phyloP scores from a whole-genome alignment of 768 basidiomycete species.

The Lactarius hengduanensis region DNA sequence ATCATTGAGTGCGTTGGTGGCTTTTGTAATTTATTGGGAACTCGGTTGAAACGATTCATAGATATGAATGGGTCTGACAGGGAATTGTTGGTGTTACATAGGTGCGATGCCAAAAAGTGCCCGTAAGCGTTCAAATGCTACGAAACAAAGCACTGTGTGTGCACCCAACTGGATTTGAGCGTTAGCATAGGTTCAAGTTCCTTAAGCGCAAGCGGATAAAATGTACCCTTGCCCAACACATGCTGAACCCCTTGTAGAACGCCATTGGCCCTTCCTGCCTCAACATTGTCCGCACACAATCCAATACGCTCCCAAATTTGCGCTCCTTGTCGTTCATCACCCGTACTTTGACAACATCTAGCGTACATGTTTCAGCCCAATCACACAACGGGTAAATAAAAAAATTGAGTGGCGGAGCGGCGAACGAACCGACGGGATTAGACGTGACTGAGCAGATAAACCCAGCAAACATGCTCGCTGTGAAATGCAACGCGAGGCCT shows the following conservation, averaged over 20 bases:
- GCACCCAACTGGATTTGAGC: slow-evolving; percentile 35
- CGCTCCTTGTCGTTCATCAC: slow-evolving; percentile 41
- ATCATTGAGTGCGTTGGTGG: neutral
- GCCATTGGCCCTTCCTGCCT: slow-evolving; percentile 36
- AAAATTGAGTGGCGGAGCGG: neutral
- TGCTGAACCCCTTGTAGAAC: slow-evolving; percentile 42
- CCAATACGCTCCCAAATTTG: slow-evolving; percentile 33
- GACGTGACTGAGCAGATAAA: slow-evolving; percentile 40
- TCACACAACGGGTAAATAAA: neutral
- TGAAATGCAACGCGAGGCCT: slow-evolving; percentile 37
- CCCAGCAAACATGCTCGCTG: slow-evolving; percentile 38
- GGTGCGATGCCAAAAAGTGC: slow-evolving; percentile 36
- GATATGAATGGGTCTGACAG: neutral
- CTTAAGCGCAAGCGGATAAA: neutral
- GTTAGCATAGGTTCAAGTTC: neutral
- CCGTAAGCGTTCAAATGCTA: slow-evolving; percentile 38
- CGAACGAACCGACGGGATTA: slow-evolving; percentile 37
- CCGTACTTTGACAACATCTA: slow-evolving; percentile 41
- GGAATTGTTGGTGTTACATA: slow-evolving; percentile 30
- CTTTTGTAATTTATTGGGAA: slow-evolving; percentile 22
- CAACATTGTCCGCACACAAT: slow-evolving; percentile 36
- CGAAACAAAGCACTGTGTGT: slow-evolving; percentile 39
- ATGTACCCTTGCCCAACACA: slow-evolving; percentile 42
- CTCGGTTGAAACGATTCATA: neutral
- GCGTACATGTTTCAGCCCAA: neutral